Base-by-base conservation (phyloP, 2,329 filamentous ascomycete species). In the Pseudomassariella vexata region DNA sequence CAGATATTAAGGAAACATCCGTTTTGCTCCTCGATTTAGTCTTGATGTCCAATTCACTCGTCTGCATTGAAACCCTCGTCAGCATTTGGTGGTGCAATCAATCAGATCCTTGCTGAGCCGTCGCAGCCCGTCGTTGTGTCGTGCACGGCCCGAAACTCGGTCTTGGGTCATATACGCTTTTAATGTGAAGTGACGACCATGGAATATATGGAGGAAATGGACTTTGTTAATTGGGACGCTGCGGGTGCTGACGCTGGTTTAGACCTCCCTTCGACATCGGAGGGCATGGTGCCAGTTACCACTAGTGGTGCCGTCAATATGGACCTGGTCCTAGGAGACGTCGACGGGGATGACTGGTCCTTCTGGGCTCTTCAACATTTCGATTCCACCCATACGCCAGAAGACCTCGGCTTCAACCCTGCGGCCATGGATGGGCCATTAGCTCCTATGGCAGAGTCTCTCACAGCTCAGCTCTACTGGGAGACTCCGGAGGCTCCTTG, bases 191-290 rank as follows among this genome's bases (percentile, higher is more conserved):
- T 55, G 38, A 57, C 59, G n/a, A 59, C 58, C 29, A 60, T 73
- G 41, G 64, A 75, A 35, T 68, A 76, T 33, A 61, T 72, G 63
- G 76, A 81, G 34, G 70, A 79, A 40, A 55, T 55, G 52, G 50
- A 56, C 27, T 77, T 82, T 50, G 71, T 84, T 53, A 65, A 78
- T 50, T 80, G 76, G 73, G 72, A 77, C 30, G 67, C 58, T 27
- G 57, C 62, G 24, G 52, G 55, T 24, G 47, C 57, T 36, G 56
- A 50, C 33, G 45, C 51, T 38, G 45, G 48, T 39, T 49, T 53
- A 34, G 49, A 57, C 37, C 43, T 57, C 19, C 40, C 52, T 20
- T 42, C 50, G 29, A 50, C 57, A 23, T 54, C 59, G 39, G 56
- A 63, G 42, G 54, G 57, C 39, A 49, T 47, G 29, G 37, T 50